Evolutionary conservation across 2,329 filamentous ascomycete genomes (phyloP), one percentile per base, ranked within the genome.

Genomic region (Pseudodiploospora longispora): DNA sequence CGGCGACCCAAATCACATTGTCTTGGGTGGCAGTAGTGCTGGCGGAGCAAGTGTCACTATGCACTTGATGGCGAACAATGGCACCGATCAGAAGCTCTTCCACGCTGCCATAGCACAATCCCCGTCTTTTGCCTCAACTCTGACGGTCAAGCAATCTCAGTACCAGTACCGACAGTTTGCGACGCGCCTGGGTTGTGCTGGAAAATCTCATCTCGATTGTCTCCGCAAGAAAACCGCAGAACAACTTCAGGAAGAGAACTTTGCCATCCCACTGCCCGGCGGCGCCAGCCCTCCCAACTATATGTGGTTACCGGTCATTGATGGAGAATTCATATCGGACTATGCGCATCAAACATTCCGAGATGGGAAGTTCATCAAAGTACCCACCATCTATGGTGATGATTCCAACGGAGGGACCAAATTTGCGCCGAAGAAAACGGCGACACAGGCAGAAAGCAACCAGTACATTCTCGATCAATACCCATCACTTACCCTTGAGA

Each of bases 21-120:
- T 82, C 0, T 64, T 88, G 1, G 82, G 78, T 10, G 85, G 85
- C 7, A 78, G 74, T 49, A 84, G 80, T 42, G 83, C 84, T 2
- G 85, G 85, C 3, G 84, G 72, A 4, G 78, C 71, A 1, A 80
- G 80, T 4, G 71, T 87, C n/a, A 74, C 70, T 29, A 67, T 85
- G 32, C 80, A 86, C 27, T 68, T 87, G 36, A 76, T 68, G 1
- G 74, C 75, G 0, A 74, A 75, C 43, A 71, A 69, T 3, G 76
- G 74, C 9, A 60, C 62, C 5, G 61, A 75, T 43, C 64, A 64
- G 30, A 62, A 65, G 3, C 60, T 78, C 2, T 78, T 79, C 55
- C 69, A 74, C 41, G 74, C 66, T 1, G 73, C 66, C 0, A 69
- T 70, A 1, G 72, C 68, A 1, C 69, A 76, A 49, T 75, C 71